These are phyloP conservation scores for Purshia tridentata DNA, from an alignment of 306 rosid genomes.

Conservation along the genomic window DNA sequence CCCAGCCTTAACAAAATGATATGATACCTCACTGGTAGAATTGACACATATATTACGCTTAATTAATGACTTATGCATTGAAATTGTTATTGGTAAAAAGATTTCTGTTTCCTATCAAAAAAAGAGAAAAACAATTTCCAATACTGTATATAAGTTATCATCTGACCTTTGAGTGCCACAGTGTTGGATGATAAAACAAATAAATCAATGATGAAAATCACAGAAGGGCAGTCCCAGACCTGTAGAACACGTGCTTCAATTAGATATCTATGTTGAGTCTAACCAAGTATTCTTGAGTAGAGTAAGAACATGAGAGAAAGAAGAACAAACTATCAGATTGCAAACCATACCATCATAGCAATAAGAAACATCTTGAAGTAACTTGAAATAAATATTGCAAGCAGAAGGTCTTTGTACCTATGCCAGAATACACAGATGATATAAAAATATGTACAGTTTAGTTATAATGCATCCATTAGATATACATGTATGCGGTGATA, in stretches of 20 bases:
- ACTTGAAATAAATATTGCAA: slow-evolving; percentile 72
- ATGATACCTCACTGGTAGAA: not conserved
- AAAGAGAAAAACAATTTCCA: not conserved
- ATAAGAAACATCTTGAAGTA: slow-evolving; percentile 84
- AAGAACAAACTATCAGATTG: slow-evolving; percentile 15
- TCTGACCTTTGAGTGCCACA: slow-evolving; percentile 77
- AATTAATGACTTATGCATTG: not conserved
- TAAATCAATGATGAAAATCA: slow-evolving; percentile 67
- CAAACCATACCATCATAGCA: slow-evolving; percentile 67
- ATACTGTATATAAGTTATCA: slow-evolving; percentile 4
- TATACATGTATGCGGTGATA: not conserved
- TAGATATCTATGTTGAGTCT: slow-evolving; percentile 12
- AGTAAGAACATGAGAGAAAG: slow-evolving; percentile 7
- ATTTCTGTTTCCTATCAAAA: too few species aligned
- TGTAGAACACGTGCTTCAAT: slow-evolving; percentile 34
- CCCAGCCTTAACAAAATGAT: not conserved
- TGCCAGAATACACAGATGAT: slow-evolving; percentile 21
- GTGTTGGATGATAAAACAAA: slow-evolving; percentile 80
- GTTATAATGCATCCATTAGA: too few species aligned
- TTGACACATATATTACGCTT: not conserved
- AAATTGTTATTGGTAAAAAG: not conserved
- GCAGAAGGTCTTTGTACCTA: slow-evolving; percentile 62
- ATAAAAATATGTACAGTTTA: not conserved
- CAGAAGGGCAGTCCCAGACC: slow-evolving; percentile 94
- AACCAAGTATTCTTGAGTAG: slow-evolving; percentile 6